Conservation (phyloP, 352 stramenopile genomes). For the Aphanomyces stellatus region DNA sequence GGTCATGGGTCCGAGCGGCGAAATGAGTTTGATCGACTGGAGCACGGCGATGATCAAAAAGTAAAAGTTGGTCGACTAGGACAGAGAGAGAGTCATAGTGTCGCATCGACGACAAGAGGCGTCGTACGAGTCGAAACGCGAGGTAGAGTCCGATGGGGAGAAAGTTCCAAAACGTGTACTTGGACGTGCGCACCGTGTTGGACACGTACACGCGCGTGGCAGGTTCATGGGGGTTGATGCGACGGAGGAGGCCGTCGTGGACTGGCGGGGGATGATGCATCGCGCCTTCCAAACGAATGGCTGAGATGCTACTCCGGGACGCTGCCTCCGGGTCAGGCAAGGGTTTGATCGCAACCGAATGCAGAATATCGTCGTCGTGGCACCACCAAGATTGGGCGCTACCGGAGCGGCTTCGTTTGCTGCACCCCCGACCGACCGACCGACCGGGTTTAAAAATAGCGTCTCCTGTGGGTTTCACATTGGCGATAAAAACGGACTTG, state of each 20-base stretch:
- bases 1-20: constrained; percentile 55
- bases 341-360: background rate
- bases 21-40: constrained; percentile 83
- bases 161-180: constrained; percentile 94
- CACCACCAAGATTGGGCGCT: too few species aligned
- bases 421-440: too few species aligned
- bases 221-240: background rate
- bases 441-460: too few species aligned
- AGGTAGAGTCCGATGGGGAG: constrained; percentile 85
- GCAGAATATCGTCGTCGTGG: too few species aligned
- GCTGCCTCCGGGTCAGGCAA: background rate
- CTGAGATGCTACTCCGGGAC: background rate
- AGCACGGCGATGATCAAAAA: constrained; percentile 80
- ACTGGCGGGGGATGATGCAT: too few species aligned
- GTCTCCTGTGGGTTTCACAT: too few species aligned
- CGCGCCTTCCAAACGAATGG: background rate
- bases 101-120: background rate
- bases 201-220: background rate
- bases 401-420: too few species aligned
- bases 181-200: constrained; percentile 80
- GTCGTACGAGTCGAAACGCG: constrained; percentile 14
- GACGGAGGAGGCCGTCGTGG: background rate
- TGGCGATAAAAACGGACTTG: too few species aligned
- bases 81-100: background rate
- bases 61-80: constrained; percentile 55